A percentile compares a stretch with the other conserved stretches of the same genome.
Conservation (phyloP, 2,329 filamentous ascomycete genomes). For the Pseudogymnoascus pannorum region DNA sequence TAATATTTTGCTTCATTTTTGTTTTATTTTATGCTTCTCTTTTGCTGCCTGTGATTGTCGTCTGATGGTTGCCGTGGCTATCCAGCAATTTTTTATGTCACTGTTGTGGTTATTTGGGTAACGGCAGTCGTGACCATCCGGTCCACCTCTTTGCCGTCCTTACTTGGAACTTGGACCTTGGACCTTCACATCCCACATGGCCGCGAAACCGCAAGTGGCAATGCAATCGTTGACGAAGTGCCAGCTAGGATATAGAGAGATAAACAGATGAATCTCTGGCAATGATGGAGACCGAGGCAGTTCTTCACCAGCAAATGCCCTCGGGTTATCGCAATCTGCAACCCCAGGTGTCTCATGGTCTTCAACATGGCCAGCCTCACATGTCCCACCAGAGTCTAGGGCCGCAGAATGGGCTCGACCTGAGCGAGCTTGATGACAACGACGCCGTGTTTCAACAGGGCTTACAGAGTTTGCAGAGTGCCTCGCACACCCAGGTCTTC, state of each 20-base stretch:
- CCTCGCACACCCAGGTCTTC: slow-evolving; percentile 28
- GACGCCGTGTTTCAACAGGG: slow-evolving; percentile 33
- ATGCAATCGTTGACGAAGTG: slow-evolving; percentile 3
- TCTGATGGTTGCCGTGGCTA: background rate
- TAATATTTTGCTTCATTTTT: slow-evolving; percentile 8
- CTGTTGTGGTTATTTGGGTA: background rate
- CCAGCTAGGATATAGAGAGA: background rate
- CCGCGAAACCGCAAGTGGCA: background rate
- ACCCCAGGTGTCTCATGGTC: slow-evolving; percentile 27
- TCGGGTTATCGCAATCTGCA: slow-evolving; percentile 25
- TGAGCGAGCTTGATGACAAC: slow-evolving; percentile 35
- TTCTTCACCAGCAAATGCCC: slow-evolving; percentile 22
- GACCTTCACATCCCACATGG: background rate
- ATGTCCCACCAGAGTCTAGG: slow-evolving; percentile 27
- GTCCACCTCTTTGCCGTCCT: background rate
- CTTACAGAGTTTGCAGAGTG: slow-evolving; percentile 30
- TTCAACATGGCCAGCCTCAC: slow-evolving; percentile 26
- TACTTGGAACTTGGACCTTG: background rate
- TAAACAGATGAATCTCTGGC: background rate
- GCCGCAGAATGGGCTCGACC: slow-evolving; percentile 32
- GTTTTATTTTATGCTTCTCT: slow-evolving; percentile 5
- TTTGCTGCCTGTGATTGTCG: background rate
- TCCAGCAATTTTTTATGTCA: background rate
- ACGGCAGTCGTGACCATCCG: background rate
- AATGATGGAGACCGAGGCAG: slow-evolving; percentile 7